Evolutionary conservation across 352 stramenopile genomes (phyloP).

Genomic region (Pilasporangium apinafurcum): DNA sequence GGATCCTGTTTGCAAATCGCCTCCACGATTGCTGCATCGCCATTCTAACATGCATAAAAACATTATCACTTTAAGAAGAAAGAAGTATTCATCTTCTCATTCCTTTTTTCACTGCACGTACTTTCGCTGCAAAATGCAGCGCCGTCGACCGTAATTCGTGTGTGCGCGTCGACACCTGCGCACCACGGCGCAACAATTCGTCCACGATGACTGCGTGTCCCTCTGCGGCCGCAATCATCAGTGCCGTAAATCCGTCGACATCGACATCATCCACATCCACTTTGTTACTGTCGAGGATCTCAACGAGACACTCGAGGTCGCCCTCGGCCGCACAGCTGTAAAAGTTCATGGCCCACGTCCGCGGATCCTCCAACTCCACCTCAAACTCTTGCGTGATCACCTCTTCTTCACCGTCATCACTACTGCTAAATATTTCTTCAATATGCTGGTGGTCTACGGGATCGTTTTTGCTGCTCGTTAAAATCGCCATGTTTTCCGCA

Average conservation of each 20-base stretch:
- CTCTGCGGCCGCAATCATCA: constrained; percentile 80
- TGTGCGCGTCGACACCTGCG: constrained; percentile 54
- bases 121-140: constrained; percentile 78
- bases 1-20: constrained; percentile 63
- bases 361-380: constrained; percentile 42
- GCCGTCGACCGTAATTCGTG: constrained; percentile 71
- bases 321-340: constrained; percentile 68
- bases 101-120: constrained; percentile 10
- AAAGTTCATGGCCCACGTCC: constrained; percentile 64
- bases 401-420: constrained; percentile 37
- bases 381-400: constrained; percentile 61
- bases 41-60: constrained; percentile 28
- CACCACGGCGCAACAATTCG: constrained; percentile 46
- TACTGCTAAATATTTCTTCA: not conserved
- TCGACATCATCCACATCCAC: constrained; percentile 67
- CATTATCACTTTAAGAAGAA: not conserved
- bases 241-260: constrained; percentile 78
- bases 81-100: not conserved
- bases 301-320: constrained; percentile 49
- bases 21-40: constrained; percentile 52
- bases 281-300: constrained; percentile 51
- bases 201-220: constrained; percentile 50
- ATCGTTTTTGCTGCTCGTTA: no score
- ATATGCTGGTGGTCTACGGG: no score
- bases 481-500: no score